A percentile compares a stretch with the other conserved stretches of the same genome.
phyloP scores from a whole-genome alignment of 768 basidiomycete genomes.

The Agaricus subrufescens region DNA sequence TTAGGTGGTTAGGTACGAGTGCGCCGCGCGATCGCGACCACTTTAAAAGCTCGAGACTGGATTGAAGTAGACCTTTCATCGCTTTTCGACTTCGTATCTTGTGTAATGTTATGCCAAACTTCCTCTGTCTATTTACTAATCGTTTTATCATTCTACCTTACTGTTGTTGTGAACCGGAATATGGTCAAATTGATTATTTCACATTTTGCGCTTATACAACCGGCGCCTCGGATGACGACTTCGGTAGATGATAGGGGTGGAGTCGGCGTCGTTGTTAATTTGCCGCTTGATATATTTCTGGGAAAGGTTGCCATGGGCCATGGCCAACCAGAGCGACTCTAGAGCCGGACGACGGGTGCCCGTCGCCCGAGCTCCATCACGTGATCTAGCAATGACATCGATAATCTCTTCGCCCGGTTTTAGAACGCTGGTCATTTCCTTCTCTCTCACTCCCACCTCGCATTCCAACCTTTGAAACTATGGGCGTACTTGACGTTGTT shows the following conservation, averaged over 20 bases:
- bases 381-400: constrained; percentile 13
- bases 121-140: background rate
- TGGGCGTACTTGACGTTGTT: constrained; percentile 83
- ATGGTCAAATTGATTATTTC: too few species aligned
- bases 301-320: background rate
- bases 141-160: background rate
- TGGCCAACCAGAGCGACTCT: too few species aligned
- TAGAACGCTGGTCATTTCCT: constrained; percentile 4
- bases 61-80: background rate
- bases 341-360: too few species aligned
- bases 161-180: background rate
- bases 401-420: constrained; percentile 11
- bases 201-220: background rate
- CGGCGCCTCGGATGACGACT: too few species aligned
- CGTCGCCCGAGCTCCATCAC: background rate
- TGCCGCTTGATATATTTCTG: background rate
- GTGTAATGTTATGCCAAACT: background rate
- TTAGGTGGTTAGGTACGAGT: constrained; percentile 21
- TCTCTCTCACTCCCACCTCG: background rate
- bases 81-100: background rate
- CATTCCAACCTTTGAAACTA: constrained; percentile 21
- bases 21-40: constrained; percentile 5
- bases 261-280: background rate
- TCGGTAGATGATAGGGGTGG: too few species aligned
- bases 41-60: constrained; percentile 2